Evolutionary conservation across 2,329 filamentous ascomycete genomes (phyloP).

Genomic region (Sclerotinia trifoliorum): DNA sequence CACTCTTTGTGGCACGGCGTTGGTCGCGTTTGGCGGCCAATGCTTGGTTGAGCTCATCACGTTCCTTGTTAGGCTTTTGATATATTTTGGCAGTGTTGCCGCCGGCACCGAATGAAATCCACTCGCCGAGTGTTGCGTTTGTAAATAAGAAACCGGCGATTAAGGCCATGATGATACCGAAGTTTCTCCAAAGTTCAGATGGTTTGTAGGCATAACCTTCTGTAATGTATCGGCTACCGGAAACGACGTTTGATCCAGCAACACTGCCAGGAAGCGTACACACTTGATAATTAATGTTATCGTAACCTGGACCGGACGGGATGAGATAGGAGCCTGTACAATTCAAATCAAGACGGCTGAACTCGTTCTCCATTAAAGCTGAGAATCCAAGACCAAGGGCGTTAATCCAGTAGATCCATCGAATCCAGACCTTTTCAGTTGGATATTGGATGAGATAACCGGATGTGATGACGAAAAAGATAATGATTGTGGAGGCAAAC

Average conservation of each 20-base stretch:
- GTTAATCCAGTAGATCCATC: slow-evolving; percentile 80
- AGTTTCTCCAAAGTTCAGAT: slow-evolving; percentile 57
- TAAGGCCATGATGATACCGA: slow-evolving; percentile 67
- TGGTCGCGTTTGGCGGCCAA: slow-evolving; percentile 59
- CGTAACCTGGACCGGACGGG: slow-evolving; percentile 68
- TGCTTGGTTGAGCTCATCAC: slow-evolving; percentile 62
- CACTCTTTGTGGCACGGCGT: slow-evolving; percentile 48
- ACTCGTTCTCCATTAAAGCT: slow-evolving; percentile 84
- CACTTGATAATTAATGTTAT: slow-evolving; percentile 70
- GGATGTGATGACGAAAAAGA: slow-evolving; percentile 75
- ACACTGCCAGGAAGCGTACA: slow-evolving; percentile 66
- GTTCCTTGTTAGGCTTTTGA: slow-evolving; percentile 66
- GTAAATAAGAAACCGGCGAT: slow-evolving; percentile 72
- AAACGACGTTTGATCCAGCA: slow-evolving; percentile 57
- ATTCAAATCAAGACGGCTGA: slow-evolving; percentile 64
- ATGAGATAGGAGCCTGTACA: slow-evolving; percentile 69
- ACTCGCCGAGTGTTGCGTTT: slow-evolving; percentile 77
- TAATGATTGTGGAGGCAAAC: slow-evolving; percentile 75
- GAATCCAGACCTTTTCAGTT: slow-evolving; percentile 69
- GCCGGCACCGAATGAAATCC: slow-evolving; percentile 73
- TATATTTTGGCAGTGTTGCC: slow-evolving; percentile 81
- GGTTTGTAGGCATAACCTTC: slow-evolving; percentile 60
- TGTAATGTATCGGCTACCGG: slow-evolving; percentile 67
- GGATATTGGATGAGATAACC: slow-evolving; percentile 84
- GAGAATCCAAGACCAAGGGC: slow-evolving; percentile 73